Percentiles rank a stretch among this genome's conserved stretches.
phyloP scores from a whole-genome alignment of 2,329 filamentous ascomycete species.

The Westerdykella sp. region DNA sequence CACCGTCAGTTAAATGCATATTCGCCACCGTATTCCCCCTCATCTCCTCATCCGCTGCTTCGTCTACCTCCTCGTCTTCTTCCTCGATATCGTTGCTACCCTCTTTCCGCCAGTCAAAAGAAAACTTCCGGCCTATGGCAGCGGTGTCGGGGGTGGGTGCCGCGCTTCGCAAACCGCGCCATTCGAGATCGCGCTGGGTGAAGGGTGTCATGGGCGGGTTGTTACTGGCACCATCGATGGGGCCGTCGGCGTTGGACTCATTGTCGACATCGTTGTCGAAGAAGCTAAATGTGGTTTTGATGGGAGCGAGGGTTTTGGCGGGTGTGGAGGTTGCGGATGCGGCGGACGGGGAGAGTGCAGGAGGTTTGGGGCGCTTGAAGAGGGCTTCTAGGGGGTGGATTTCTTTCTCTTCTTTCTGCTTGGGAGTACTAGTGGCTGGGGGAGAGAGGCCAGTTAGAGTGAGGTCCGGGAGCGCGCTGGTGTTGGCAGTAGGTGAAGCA shows the following conservation, averaged over 20 bases:
- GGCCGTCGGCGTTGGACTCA: constrained; percentile 36
- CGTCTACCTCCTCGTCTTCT: constrained; percentile 41
- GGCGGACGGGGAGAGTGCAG: constrained; percentile 27
- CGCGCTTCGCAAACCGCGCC: constrained; percentile 71
- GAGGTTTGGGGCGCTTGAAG: constrained; percentile 64
- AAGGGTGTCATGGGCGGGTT: constrained; percentile 70
- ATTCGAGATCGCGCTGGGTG: constrained; percentile 70
- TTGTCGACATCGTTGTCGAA: constrained; percentile 50
- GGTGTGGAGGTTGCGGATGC: constrained; percentile 24
- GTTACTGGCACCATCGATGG: constrained; percentile 10
- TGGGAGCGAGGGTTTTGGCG: constrained; percentile 35
- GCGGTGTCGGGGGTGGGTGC: constrained; percentile 94
- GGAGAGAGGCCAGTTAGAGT: constrained; percentile 13
- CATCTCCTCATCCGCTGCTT: constrained; percentile 21
- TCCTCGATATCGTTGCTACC: constrained; percentile 41
- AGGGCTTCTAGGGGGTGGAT: constrained; percentile 87
- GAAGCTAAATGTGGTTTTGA: constrained; percentile 68
- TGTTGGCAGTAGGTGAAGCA: constrained; percentile 5
- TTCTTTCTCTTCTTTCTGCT: constrained; percentile 22
- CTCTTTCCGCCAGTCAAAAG: constrained; percentile 41
- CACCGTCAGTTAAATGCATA: constrained; percentile 10
- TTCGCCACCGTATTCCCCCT: constrained; percentile 29
- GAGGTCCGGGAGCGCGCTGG: constrained; percentile 10
- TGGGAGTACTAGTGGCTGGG: neutral
- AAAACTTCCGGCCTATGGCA: constrained; percentile 60